These are phyloP conservation scores for Trypanosoma caninum DNA, from an alignment of 208 protist genomes.

Conservation along the genomic window DNA sequence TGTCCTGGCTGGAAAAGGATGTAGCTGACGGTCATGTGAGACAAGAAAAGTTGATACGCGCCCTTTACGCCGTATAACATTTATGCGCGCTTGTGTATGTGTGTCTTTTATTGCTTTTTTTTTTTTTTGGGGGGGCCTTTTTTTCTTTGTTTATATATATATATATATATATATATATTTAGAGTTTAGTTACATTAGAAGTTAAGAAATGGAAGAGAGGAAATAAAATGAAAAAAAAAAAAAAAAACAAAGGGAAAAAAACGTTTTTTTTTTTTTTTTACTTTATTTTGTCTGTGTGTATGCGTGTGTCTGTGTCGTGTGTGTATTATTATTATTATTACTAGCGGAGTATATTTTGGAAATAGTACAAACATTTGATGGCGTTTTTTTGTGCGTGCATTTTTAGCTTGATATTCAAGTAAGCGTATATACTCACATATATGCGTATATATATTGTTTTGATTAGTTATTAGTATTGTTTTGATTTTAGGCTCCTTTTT, in stretches of 20 bases:
- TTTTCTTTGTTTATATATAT: background rate
- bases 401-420: too few species aligned
- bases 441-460: too few species aligned
- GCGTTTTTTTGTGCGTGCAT: too few species aligned
- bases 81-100: background rate
- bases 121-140: background rate
- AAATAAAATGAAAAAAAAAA: background rate
- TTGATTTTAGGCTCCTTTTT: too few species aligned
- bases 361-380: too few species aligned
- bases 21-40: constrained; percentile 14
- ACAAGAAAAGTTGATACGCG: constrained; percentile 16
- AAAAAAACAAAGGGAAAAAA: background rate
- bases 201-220: background rate
- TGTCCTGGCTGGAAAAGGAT: constrained; percentile 34
- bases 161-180: constrained; percentile 3
- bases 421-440: too few species aligned
- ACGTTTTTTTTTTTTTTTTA: background rate
- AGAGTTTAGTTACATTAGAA: too few species aligned
- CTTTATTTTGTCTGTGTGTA: background rate
- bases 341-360: too few species aligned
- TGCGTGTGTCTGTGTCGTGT: background rate
- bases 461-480: too few species aligned
- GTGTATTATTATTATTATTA: too few species aligned
- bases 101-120: background rate
- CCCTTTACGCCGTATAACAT: constrained; percentile 9